These are phyloP conservation scores for Pseudomonodictys pantanalensis DNA, from an alignment of 495 filamentous ascomycete genomes.

Conservation along the genomic window DNA sequence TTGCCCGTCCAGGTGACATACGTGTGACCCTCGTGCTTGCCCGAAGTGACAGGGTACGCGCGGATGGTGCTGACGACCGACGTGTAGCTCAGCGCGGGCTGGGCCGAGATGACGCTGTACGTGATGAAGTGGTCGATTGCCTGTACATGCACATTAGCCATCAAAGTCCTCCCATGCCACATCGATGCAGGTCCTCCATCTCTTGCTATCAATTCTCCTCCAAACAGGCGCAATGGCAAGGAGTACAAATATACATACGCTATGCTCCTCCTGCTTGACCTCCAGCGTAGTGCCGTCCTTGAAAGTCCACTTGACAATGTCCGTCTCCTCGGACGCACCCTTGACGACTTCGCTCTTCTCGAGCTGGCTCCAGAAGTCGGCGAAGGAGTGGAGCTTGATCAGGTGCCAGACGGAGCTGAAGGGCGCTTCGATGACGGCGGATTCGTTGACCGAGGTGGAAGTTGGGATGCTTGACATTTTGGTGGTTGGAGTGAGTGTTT, in stretches of 20 bases:
- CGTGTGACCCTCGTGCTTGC: slow-evolving; percentile 57
- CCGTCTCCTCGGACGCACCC: slow-evolving; percentile 58
- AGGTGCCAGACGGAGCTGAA: slow-evolving; percentile 64
- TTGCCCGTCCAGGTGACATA: slow-evolving; percentile 63
- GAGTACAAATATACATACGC: slow-evolving; percentile 48
- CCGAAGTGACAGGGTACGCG: slow-evolving; percentile 58
- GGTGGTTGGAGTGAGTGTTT: background rate
- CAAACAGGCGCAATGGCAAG: too few relatives aligned
- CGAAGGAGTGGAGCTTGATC: slow-evolving; percentile 62
- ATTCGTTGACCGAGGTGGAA: slow-evolving; percentile 61
- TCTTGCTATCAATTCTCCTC: background rate
- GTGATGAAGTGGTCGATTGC: slow-evolving; percentile 68
- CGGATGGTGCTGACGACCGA: slow-evolving; percentile 61
- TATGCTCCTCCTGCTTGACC: slow-evolving; percentile 70
- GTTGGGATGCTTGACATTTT: slow-evolving; percentile 52
- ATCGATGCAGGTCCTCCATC: background rate
- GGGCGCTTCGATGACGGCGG: slow-evolving; percentile 60
- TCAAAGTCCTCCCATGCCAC: background rate
- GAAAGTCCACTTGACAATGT: slow-evolving; percentile 63
- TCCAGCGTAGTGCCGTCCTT: slow-evolving; percentile 61
- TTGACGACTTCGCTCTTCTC: slow-evolving; percentile 56
- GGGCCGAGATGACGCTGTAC: slow-evolving; percentile 61
- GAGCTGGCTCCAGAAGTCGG: slow-evolving; percentile 58
- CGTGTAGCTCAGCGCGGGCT: slow-evolving; percentile 58
- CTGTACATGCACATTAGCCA: slow-evolving; percentile 37